These are phyloP conservation scores for Fusarium austroafricanum DNA, from an alignment of 2,329 filamentous ascomycete genomes.

Conservation along the genomic window DNA sequence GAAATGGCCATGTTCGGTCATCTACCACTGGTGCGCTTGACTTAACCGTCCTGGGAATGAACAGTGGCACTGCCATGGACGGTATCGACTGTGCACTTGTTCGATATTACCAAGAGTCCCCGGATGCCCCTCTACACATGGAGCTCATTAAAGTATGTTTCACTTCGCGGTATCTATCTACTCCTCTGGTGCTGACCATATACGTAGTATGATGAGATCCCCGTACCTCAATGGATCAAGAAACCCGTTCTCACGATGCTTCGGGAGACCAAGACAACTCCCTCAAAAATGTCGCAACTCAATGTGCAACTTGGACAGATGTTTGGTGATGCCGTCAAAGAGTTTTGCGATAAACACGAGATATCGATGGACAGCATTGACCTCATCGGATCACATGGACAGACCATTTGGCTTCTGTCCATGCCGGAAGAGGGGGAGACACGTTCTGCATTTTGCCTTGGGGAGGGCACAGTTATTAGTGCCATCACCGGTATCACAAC, in stretches of 20 bases:
- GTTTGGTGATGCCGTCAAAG: conserved; percentile 63
- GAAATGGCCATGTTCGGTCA: background rate
- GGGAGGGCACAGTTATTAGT: conserved; percentile 66
- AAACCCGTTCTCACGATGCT: conserved; percentile 67
- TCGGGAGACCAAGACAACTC: conserved; percentile 62
- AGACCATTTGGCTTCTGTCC: conserved; percentile 67
- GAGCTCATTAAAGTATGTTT: conserved; percentile 50
- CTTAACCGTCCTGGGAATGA: conserved; percentile 63
- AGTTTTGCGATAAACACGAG: conserved; percentile 60
- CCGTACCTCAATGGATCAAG: conserved; percentile 65
- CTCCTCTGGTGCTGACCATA: background rate
- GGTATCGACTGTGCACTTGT: conserved; percentile 68
- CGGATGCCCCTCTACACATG: conserved; percentile 63
- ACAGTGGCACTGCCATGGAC: conserved; percentile 64
- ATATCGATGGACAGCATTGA: conserved; percentile 62
- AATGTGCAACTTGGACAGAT: conserved; percentile 68
- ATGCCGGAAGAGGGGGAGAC: conserved; percentile 52
- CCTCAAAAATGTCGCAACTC: conserved; percentile 64
- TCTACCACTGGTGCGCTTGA: conserved; percentile 50
- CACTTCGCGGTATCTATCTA: accelerated
- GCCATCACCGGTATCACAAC: conserved; percentile 66
- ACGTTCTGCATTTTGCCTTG: conserved; percentile 64
- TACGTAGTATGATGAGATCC: conserved; percentile 62
- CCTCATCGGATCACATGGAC: conserved; percentile 66
- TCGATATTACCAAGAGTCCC: conserved; percentile 64